These are phyloP conservation scores for Cadophora luteo-olivacea DNA, from an alignment of 2,329 filamentous ascomycete species.

Conservation along the genomic window DNA sequence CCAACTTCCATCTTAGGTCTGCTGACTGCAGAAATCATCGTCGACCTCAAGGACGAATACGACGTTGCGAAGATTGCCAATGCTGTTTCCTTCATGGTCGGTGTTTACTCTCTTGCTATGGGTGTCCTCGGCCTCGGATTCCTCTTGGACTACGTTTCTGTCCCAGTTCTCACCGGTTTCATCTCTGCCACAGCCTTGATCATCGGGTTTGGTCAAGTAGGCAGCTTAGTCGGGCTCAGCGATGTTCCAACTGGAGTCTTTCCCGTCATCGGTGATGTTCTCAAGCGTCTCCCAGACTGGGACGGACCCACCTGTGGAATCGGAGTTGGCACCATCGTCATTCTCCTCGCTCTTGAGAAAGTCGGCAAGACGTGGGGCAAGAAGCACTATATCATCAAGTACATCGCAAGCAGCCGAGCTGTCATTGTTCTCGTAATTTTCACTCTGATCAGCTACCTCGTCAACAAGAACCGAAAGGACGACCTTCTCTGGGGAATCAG, in stretches of 20 bases:
- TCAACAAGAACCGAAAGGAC: slow-evolving; percentile 56
- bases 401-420: slow-evolving; percentile 64
- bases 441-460: slow-evolving; percentile 67
- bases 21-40: slow-evolving; percentile 65
- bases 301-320: slow-evolving; percentile 65
- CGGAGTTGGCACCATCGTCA: slow-evolving; percentile 56
- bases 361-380: slow-evolving; percentile 64
- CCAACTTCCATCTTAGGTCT: slow-evolving; percentile 70
- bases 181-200: slow-evolving; percentile 71
- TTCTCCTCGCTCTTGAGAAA: slow-evolving; percentile 63
- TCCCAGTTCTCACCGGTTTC: slow-evolving; percentile 69
- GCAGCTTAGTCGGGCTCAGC: slow-evolving; percentile 41
- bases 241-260: slow-evolving; percentile 59
- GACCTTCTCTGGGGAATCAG: slow-evolving; percentile 60
- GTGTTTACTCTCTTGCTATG: slow-evolving; percentile 63
- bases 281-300: slow-evolving; percentile 61
- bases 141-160: slow-evolving; percentile 69
- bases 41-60: slow-evolving; percentile 58
- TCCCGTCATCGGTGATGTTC: slow-evolving; percentile 63
- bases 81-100: slow-evolving; percentile 68
- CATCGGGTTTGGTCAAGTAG: slow-evolving; percentile 68
- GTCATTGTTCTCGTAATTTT: slow-evolving; percentile 66
- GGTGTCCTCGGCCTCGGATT: slow-evolving; percentile 69
- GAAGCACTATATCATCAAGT: slow-evolving; percentile 62
- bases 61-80: slow-evolving; percentile 62